phyloP scores from a whole-genome alignment of 2,329 filamentous ascomycete species.

The Catunica adiposa region DNA sequence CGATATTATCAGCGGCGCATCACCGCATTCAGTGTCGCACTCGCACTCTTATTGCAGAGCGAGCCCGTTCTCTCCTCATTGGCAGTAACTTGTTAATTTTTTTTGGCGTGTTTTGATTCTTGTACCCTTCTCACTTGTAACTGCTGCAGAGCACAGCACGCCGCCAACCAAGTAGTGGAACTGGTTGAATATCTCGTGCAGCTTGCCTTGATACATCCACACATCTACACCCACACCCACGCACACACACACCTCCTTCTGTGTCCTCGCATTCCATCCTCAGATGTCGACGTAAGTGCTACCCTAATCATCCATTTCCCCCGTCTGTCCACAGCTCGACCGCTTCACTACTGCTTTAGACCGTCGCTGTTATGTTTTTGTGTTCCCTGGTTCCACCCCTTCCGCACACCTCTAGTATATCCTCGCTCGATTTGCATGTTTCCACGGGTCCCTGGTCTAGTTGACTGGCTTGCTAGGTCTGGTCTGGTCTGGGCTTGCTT shows the following conservation, averaged over 20 bases:
- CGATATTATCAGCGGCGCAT: not conserved
- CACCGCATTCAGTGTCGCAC: not conserved
- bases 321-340: not conserved
- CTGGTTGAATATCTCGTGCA: too few relatives aligned
- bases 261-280: not conserved
- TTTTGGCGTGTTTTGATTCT: not conserved
- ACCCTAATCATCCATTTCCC: not conserved
- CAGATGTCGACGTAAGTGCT: constrained; percentile 5
- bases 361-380: too few relatives aligned
- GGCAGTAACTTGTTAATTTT: not conserved
- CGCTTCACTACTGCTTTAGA: too few relatives aligned
- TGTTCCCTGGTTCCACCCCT: too few relatives aligned
- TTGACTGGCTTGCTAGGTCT: not conserved
- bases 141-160: not conserved
- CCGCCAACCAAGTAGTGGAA: not conserved
- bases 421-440: too few relatives aligned
- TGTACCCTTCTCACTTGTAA: not conserved
- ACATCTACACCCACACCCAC: not conserved
- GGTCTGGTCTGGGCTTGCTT: not conserved
- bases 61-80: not conserved
- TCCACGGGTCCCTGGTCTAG: not conserved
- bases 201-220: too few relatives aligned
- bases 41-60: not conserved
- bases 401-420: too few relatives aligned
- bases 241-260: not conserved